Conservation (phyloP, 2,329 filamentous ascomycete genomes). For the Aureobasidium sp. region DNA sequence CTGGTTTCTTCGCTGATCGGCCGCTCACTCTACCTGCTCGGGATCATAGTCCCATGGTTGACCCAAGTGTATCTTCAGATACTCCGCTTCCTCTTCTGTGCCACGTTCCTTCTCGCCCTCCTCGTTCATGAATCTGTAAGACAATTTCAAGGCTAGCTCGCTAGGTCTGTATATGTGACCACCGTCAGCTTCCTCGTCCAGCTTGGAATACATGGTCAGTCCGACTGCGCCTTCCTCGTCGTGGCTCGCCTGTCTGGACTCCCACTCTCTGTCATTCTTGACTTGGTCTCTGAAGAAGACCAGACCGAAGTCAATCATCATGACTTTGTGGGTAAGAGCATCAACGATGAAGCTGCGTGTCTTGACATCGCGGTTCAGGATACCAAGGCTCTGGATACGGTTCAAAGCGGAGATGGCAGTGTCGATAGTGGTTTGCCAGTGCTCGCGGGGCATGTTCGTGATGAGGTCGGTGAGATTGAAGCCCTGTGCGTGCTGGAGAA, state of each 20-base stretch:
- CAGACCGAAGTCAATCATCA: not conserved
- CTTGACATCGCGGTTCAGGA: not conserved
- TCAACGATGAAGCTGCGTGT: not conserved
- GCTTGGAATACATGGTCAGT: not conserved
- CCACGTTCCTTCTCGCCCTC: not conserved
- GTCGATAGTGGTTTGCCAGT: not conserved
- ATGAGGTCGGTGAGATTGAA: not conserved
- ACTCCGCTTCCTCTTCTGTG: not conserved
- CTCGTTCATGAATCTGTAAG: not conserved
- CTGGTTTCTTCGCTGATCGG: no score
- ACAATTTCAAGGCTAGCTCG: not conserved
- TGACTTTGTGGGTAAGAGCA: not conserved
- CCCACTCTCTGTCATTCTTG: not conserved
- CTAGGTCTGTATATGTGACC: not conserved
- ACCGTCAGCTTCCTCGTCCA: not conserved
- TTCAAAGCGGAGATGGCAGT: not conserved
- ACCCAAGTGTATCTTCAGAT: no score
- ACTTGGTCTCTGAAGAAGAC: not conserved
- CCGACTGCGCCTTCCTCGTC: not conserved
- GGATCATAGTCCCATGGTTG: no score
- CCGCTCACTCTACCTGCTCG: no score
- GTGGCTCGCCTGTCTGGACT: not conserved
- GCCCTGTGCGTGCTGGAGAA: not conserved
- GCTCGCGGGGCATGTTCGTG: not conserved
- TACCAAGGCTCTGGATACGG: not conserved